A percentile compares a stretch with the other conserved stretches of the same genome.
These are phyloP conservation scores for Neurospora sp. DNA, from an alignment of 495 filamentous ascomycete genomes.

Conservation along the genomic window DNA sequence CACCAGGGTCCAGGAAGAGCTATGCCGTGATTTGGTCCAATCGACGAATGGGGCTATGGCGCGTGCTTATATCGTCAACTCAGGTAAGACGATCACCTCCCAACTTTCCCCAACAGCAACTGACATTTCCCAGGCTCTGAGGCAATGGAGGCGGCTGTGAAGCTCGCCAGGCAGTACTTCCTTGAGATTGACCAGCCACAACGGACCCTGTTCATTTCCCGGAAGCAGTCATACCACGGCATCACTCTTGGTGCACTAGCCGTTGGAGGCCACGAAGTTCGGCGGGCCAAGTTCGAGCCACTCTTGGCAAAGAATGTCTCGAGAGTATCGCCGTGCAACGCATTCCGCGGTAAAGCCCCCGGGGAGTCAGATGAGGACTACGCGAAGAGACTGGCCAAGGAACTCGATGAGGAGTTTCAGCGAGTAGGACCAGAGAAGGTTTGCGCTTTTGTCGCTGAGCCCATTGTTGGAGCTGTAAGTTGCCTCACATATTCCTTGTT, in stretches of 20 bases:
- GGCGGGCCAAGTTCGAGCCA: slow-evolving; percentile 56
- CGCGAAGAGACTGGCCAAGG: slow-evolving; percentile 46
- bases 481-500: neutral
- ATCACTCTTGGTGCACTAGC: slow-evolving; percentile 58
- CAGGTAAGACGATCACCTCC: slow-evolving; percentile 42
- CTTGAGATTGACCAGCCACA: slow-evolving; percentile 37
- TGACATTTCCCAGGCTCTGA: slow-evolving; percentile 30
- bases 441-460: slow-evolving; percentile 68
- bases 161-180: slow-evolving; percentile 60
- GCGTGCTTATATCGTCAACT: slow-evolving; percentile 42
- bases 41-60: slow-evolving; percentile 37
- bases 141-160: slow-evolving; percentile 39
- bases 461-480: slow-evolving; percentile 45
- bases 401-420: slow-evolving; percentile 68
- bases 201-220: slow-evolving; percentile 51
- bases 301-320: slow-evolving; percentile 51
- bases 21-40: slow-evolving; percentile 32
- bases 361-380: slow-evolving; percentile 27
- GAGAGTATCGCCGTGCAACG: slow-evolving; percentile 58
- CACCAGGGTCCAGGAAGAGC: slow-evolving; percentile 26
- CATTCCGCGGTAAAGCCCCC: slow-evolving; percentile 24
- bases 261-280: slow-evolving; percentile 51
- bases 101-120: slow-evolving; percentile 7
- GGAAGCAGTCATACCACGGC: slow-evolving; percentile 66
- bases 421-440: slow-evolving; percentile 61